A percentile compares a stretch with the other conserved stretches of the same genome.
Evolutionary conservation across 352 stramenopile species (phyloP).

Genomic region (Pythium aristosporum): DNA sequence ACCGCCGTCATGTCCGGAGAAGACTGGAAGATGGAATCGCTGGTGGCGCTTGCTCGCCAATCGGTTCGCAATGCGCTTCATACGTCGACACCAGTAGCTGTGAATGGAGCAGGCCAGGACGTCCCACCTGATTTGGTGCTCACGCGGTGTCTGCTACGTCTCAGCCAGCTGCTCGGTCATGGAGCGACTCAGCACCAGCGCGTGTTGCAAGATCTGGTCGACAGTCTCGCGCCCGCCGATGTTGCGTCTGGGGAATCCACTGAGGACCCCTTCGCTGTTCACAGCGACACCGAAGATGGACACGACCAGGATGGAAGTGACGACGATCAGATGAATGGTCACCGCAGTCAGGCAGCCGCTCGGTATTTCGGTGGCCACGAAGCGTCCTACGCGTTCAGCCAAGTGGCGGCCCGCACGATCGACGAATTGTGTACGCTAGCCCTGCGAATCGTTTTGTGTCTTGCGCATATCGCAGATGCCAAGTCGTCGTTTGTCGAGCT

Average conservation of each 20-base stretch:
- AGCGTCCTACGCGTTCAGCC: slow-evolving; percentile 57
- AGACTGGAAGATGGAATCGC: slow-evolving; percentile 69
- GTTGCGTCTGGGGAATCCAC: slow-evolving; percentile 14
- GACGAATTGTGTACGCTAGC: slow-evolving; percentile 65
- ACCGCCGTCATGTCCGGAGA: slow-evolving; percentile 39
- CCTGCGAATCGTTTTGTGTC: slow-evolving; percentile 61
- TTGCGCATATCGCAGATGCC: slow-evolving; percentile 62
- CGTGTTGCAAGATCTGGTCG: slow-evolving; percentile 58
- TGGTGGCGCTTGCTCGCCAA: slow-evolving; percentile 60
- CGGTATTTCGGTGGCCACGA: slow-evolving; percentile 50
- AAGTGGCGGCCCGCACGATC: slow-evolving; percentile 56
- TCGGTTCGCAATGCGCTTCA: slow-evolving; percentile 52
- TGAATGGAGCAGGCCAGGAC: not conserved
- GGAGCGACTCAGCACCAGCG: slow-evolving; percentile 49
- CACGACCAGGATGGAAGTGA: slow-evolving; percentile 30
- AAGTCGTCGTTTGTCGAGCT: slow-evolving; percentile 52
- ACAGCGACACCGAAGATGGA: slow-evolving; percentile 35
- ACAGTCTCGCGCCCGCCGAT: slow-evolving; percentile 55
- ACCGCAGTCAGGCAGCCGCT: slow-evolving; percentile 3
- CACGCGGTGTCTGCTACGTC: slow-evolving; percentile 48
- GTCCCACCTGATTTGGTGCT: slow-evolving; percentile 43
- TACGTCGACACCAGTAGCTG: not conserved
- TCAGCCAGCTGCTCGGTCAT: slow-evolving; percentile 58
- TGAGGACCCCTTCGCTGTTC: slow-evolving; percentile 23
- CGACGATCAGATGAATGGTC: slow-evolving; percentile 37